These are phyloP conservation scores for Geosmithia putterillii DNA, from an alignment of 2,329 filamentous ascomycete species.

Conservation along the genomic window DNA sequence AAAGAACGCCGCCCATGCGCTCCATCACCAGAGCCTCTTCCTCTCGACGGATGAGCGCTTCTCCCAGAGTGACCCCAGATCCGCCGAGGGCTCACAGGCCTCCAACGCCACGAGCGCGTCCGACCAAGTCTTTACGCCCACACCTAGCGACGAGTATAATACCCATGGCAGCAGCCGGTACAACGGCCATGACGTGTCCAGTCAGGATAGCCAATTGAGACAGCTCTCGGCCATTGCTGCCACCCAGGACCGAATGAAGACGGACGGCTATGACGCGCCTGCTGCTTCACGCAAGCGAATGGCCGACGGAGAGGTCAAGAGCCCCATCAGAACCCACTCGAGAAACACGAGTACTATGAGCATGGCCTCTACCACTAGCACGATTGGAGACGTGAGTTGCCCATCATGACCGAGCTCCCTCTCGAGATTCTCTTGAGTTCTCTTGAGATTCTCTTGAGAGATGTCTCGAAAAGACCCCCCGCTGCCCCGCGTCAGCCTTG, in stretches of 20 bases:
- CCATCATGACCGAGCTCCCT: neutral
- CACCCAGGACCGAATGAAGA: constrained; percentile 33
- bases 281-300: constrained; percentile 54
- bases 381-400: constrained; percentile 61
- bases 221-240: constrained; percentile 47
- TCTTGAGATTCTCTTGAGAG: too few species aligned
- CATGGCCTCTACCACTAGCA: constrained; percentile 47
- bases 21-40: neutral
- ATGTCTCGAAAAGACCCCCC: too few species aligned
- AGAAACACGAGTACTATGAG: constrained; percentile 61
- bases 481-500: too few species aligned
- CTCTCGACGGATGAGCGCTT: constrained; percentile 10
- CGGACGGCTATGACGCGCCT: constrained; percentile 18
- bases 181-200: constrained; percentile 19
- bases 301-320: constrained; percentile 65
- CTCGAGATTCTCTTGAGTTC: neutral
- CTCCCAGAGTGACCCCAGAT: constrained; percentile 10
- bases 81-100: constrained; percentile 10
- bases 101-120: constrained; percentile 13
- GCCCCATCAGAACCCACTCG: constrained; percentile 46
- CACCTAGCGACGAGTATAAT: constrained; percentile 1
- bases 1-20: neutral
- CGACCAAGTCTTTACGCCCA: constrained; percentile 14
- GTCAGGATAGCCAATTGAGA: constrained; percentile 43
- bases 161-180: constrained; percentile 15